Evolutionary conservation across 257 asterid genomes (phyloP), one percentile per base, ranked within the genome.

Genomic region (Schizonepeta tenuifolia): DNA sequence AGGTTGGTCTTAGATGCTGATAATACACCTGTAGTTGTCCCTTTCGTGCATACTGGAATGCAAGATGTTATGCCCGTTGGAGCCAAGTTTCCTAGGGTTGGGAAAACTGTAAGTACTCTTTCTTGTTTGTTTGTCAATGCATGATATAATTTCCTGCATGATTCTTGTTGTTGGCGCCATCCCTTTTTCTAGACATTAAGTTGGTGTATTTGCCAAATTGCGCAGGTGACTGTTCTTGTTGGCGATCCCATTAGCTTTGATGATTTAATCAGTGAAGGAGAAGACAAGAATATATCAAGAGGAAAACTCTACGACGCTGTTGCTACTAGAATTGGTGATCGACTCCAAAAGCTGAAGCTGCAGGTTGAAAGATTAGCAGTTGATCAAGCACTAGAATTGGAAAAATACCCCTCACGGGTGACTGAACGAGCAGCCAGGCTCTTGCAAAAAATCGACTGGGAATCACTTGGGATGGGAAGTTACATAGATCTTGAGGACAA

Each of bases 41-140:
- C 98, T 4, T 92, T 92, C 76, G 98, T 92, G 81, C 98, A 92
- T 69, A 75, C 91, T 40, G 97, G 97, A 57, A 92, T 92, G 98
- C 96, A 92, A 76, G 93, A 90, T 6, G 74, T 92, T 81, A 90
- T 92, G 96, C 98, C 98, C 14, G 79, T 90, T 46, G 98, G 98
- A 77, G 90, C 98, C 79, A 90, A 84, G 77, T 75, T 92, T 74
- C 98, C 98, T 9, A 83, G 89, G 81, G 83, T 88, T 60, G 98
- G 98, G 46, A 90, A 92, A 82, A 87, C 82, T 79, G 98, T 92
- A 83, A 9, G 88, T 40, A 17, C 20, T 47, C 9, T 62, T 17
- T 15, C 38, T 72, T 68, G 41, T 56, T 59, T 3, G 24, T 15
- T 55, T 64, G 28, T 75, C 69, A 15, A 26, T n/a, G 61, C 54